These are phyloP conservation scores for Diplodia intermedia DNA, from an alignment of 2,329 filamentous ascomycete species.

Conservation along the genomic window DNA sequence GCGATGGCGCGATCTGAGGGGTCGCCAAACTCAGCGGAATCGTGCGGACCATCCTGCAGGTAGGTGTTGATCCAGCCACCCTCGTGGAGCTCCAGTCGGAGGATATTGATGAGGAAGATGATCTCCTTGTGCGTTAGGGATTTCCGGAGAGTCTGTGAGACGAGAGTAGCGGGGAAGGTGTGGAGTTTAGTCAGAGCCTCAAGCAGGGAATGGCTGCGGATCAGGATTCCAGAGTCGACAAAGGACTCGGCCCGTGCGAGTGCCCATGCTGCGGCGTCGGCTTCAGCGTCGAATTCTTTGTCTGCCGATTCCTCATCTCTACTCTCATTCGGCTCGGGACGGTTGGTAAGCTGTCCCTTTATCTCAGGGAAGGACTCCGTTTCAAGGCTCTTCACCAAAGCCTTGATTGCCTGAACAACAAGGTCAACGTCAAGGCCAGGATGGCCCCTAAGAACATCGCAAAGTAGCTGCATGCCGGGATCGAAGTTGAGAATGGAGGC, in stretches of 20 bases:
- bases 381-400: constrained; percentile 73
- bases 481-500: constrained; percentile 69
- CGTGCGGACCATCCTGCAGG: constrained; percentile 62
- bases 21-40: constrained; percentile 49
- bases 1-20: constrained; percentile 73
- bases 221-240: constrained; percentile 68
- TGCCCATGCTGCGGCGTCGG: constrained; percentile 57
- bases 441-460: constrained; percentile 66
- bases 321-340: constrained; percentile 39
- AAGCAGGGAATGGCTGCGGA: constrained; percentile 69
- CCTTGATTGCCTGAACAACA: constrained; percentile 69
- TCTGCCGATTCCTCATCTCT: constrained; percentile 40
- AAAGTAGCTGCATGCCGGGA: constrained; percentile 70
- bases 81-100: constrained; percentile 74
- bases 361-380: constrained; percentile 42
- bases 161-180: constrained; percentile 63
- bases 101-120: constrained; percentile 72
- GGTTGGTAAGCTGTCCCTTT: constrained; percentile 51
- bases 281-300: constrained; percentile 48
- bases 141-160: constrained; percentile 68
- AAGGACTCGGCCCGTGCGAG: constrained; percentile 72
- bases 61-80: constrained; percentile 80
- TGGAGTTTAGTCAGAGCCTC: constrained; percentile 74
- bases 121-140: constrained; percentile 72
- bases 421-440: constrained; percentile 71